Percentiles rank a stretch among this genome's conserved stretches.
These are phyloP conservation scores for Citrus mangshanensis DNA, from an alignment of 345 rosid species.

Conservation along the genomic window DNA sequence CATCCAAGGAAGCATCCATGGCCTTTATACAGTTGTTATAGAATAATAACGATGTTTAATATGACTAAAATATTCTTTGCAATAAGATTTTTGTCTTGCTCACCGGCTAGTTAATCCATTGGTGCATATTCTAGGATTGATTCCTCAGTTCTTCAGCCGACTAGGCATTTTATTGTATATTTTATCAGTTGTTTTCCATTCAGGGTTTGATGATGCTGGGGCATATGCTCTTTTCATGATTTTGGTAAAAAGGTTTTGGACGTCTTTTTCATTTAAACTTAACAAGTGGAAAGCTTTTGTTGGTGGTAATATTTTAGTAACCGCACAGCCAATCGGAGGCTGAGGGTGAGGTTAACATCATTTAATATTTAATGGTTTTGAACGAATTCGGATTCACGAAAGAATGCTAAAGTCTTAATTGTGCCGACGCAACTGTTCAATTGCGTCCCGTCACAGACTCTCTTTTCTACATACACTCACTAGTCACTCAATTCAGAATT, in stretches of 20 bases:
- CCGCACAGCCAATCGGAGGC: not conserved
- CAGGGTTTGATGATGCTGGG: not conserved
- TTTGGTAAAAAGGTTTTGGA: not conserved
- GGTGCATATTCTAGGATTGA: not conserved
- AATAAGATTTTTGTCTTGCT: no score
- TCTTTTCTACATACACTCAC: no score
- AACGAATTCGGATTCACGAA: not conserved
- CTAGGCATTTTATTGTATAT: no score
- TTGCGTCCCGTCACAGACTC: not conserved
- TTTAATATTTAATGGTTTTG: not conserved
- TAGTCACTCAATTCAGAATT: not conserved
- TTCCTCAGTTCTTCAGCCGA: not conserved
- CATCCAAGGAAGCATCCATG: no score
- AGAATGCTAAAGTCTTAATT: not conserved
- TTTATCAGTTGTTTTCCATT: not conserved
- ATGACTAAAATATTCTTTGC: not conserved
- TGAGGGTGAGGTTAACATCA: not conserved
- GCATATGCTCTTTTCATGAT: not conserved
- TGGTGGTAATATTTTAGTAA: not conserved
- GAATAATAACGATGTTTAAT: not conserved
- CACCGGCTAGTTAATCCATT: not conserved
- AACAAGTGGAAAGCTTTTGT: not conserved
- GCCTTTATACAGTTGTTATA: no score
- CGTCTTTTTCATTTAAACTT: not conserved
- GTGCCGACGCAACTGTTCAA: not conserved